Base-by-base conservation (phyloP, 345 rosid species). In the rapeseed (Brassica napus) region DNA sequence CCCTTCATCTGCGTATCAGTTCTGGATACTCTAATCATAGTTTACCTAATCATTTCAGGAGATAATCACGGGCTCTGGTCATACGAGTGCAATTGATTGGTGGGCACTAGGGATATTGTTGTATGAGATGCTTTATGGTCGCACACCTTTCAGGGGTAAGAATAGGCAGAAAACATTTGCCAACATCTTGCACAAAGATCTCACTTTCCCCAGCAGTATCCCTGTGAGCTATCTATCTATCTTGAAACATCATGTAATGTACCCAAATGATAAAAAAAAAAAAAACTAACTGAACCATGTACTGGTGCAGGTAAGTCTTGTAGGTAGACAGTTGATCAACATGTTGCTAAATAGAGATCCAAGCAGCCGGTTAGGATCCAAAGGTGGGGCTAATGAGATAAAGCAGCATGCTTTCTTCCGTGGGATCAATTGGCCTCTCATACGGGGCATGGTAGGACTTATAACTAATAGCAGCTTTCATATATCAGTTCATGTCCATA, bases 61-160 rank as follows among this genome's bases (percentile, higher is more conserved):
- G 84, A 92, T 89, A 78, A 91, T 95, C 31, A 95, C 97, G 10
- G 98, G 98, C 65, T 69, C 89, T 60, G 94, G 99, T 64, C 99
- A 95, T 81, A 84, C 92, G 60, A 91, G 98, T 60, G 92, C 93
- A 62, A 89, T 95, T 64, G 98, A 95, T 82, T 93, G 98, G 97
- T 93, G 98, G 99, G 90, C 99, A 70, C 83, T 95, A 95, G 99
- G 99, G 69, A 88, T 92, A 66, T 82, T 95, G 81, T 78, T 95
- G 87, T 92, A 95, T 68, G 99, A 95, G 88, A 95, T 95, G 98
- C 86, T 95, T 54, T 95, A 92, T 14, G 99, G 98, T 8, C 96
- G 98, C 6, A 95, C 98, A 16, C 97, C 99, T 69, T 95, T 92
- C 83, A 86, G 98, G 77, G 98, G 99, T 23, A 95, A 95, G 86